Evolutionary conservation across 225 moss, liverwort and hornwort species (phyloP).

Genomic region (Pseudisothecium myosuroides): DNA sequence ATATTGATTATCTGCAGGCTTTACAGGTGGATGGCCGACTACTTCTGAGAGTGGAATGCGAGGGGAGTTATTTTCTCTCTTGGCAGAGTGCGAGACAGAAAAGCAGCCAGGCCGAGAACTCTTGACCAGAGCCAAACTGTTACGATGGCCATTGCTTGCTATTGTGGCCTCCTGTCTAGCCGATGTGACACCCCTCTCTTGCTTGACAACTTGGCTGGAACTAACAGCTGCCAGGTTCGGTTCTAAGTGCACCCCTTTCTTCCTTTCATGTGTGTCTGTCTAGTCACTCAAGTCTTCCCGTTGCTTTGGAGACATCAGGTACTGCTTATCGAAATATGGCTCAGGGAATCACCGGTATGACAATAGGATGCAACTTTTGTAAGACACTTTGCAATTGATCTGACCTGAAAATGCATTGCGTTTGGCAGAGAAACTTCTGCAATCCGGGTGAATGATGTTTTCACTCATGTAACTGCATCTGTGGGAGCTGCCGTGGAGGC

Average conservation of each 20-base stretch:
- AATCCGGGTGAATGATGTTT: slow-evolving; percentile 55
- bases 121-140: slow-evolving; percentile 62
- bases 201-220: slow-evolving; percentile 91
- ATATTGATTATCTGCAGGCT: background rate
- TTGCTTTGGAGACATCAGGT: background rate
- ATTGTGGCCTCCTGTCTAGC: slow-evolving; percentile 79
- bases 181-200: slow-evolving; percentile 79
- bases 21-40: slow-evolving; percentile 9
- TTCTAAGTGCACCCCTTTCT: background rate
- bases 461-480: slow-evolving; percentile 51
- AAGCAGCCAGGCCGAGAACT: slow-evolving; percentile 71
- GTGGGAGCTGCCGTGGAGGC: slow-evolving; percentile 76
- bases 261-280: background rate
- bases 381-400: background rate
- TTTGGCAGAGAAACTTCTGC: slow-evolving; percentile 60
- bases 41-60: slow-evolving; percentile 23
- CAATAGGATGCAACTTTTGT: background rate
- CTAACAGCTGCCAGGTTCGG: slow-evolving; percentile 71
- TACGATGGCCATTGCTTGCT: slow-evolving; percentile 87
- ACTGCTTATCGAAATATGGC: background rate
- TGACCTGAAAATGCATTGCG: background rate
- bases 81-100: slow-evolving; percentile 73
- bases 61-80: slow-evolving; percentile 70
- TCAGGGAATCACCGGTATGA: background rate
- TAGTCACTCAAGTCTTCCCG: background rate